Conservation (phyloP, 495 filamentous ascomycete species). For the Copromyces sp. region DNA sequence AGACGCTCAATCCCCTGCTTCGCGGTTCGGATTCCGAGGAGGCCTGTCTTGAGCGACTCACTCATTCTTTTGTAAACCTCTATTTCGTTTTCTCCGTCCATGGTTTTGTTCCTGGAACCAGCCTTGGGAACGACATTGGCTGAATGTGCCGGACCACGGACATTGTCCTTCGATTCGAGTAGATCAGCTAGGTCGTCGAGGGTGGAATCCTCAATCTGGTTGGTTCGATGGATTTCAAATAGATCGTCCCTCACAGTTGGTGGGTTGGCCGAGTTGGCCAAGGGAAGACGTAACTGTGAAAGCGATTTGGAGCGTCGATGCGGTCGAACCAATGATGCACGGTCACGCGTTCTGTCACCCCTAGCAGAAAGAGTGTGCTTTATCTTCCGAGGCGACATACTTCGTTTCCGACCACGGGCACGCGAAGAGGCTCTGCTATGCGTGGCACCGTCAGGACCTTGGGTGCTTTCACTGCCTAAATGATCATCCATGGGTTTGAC, state of each 20-base stretch:
- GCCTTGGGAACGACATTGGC: not conserved
- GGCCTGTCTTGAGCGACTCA: conserved; percentile 47
- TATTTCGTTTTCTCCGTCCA: conserved; percentile 37
- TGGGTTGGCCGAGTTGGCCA: conserved; percentile 39
- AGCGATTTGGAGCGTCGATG: conserved; percentile 23
- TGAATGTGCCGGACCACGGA: not conserved
- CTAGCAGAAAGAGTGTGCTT: conserved; percentile 10
- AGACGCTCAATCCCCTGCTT: conserved; percentile 55
- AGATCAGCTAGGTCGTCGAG: conserved; percentile 40
- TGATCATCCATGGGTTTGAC: not conserved
- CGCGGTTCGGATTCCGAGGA: conserved; percentile 53
- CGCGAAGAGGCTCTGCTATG: not conserved
- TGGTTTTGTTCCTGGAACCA: not conserved
- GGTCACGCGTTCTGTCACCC: conserved; percentile 9
- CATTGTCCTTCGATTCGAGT: conserved; percentile 12
- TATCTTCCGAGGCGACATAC: conserved; percentile 1
- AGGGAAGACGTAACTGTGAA: conserved; percentile 23
- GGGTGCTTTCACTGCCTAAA: not conserved
- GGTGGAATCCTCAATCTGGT: conserved; percentile 44
- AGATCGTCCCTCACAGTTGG: conserved; percentile 41
- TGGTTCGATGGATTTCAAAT: conserved; percentile 34
- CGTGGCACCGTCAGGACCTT: not conserved
- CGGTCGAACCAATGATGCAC: conserved; percentile 19
- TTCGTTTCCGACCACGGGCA: conserved; percentile 1
- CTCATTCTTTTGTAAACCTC: conserved; percentile 48